Evolutionary conservation across 2,329 filamentous ascomycete species (phyloP), one percentile per base, ranked within the genome.

Genomic region (Blumeriella jaapii): DNA sequence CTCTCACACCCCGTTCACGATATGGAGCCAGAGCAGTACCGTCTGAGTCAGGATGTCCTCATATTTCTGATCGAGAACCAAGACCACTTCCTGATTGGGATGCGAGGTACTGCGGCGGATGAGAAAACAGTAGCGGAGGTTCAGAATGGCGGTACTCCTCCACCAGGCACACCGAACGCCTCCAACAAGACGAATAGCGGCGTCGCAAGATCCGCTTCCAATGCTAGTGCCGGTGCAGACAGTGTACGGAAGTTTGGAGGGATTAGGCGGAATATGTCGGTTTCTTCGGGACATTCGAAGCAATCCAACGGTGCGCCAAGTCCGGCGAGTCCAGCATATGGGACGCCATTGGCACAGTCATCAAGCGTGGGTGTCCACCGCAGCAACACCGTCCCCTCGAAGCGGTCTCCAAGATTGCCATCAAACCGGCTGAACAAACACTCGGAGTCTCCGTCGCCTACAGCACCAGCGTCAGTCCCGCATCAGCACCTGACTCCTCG

Each of bases 1-100:
- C 70, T 98, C 10, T 95, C 87, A 2, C 91, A 98, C 57, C 91
- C 91, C 1, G 67, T 74, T 40, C 91, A 98, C 57, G 87, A 93
- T 53, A 96, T 98, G 89, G 79, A 85, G 1, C 91, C 91, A 0
- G 74, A 82, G 38, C 89, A 96, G 55, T 98, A 98, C 57, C 78
- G 85, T 19, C 66, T 98, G 5, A 96, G 93, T 55, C 91, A 98
- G 66, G 89, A 91, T 52, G 89, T 98, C 13, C 71, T 98, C 45
- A 94, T 98, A 32, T 98, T 98, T 59, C 64, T 98, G 49, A 98
- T 98, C 47, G 87, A 96, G 55, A 94, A 98, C 52, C 91, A 98
- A 58, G 91, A 98, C 54, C 84, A 94, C 59, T 98, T 98, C 66
- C 65, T 98, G 46, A 93, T 98, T 46, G 91, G 91, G 36, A 98